Evolutionary conservation across 2,329 filamentous ascomycete species (phyloP).

Genomic region (Fusarium fracticaudum): DNA sequence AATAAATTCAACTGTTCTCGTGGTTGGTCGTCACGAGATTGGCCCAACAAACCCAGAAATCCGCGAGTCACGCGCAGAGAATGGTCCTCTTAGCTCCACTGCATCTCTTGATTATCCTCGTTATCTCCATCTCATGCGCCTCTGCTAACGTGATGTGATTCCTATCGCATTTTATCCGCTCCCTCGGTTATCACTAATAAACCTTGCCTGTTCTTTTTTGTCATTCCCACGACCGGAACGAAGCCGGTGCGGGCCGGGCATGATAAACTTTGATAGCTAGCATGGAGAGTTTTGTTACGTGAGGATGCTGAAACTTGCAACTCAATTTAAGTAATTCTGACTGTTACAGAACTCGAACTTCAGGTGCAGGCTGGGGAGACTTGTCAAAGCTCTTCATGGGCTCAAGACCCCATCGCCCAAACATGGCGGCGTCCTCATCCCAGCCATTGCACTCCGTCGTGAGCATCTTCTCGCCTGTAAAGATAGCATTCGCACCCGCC

Average conservation of each 20-base stretch:
- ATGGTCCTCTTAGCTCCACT: slow-evolving; percentile 14
- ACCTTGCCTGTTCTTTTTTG: neutral
- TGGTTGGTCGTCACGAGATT: slow-evolving; percentile 24
- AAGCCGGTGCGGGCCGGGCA: slow-evolving; percentile 16
- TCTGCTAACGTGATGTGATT: slow-evolving; percentile 25
- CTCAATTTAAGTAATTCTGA: neutral
- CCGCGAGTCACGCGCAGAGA: slow-evolving; percentile 21
- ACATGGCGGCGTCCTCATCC: slow-evolving; percentile 88
- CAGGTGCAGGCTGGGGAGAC: slow-evolving; percentile 40
- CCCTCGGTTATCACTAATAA: slow-evolving; percentile 6
- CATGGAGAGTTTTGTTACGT: neutral
- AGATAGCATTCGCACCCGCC: slow-evolving; percentile 93
- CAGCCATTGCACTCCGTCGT: slow-evolving; percentile 92
- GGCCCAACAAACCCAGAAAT: neutral
- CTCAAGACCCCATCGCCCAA: slow-evolving; percentile 81
- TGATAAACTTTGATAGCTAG: neutral
- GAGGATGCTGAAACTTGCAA: neutral
- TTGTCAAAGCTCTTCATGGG: slow-evolving; percentile 73
- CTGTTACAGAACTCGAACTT: slow-evolving; percentile 39
- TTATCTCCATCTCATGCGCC: slow-evolving; percentile 11
- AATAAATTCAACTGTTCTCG: neutral
- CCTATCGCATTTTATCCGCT: slow-evolving; percentile 10
- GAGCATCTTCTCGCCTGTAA: slow-evolving; percentile 95
- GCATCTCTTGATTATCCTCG: slow-evolving; percentile 4
- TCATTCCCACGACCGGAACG: slow-evolving; percentile 14